Percentiles rank a stretch among this genome's conserved stretches.
These are phyloP conservation scores for Monosporascus sp. DNA, from an alignment of 2,329 filamentous ascomycete species.

Conservation along the genomic window DNA sequence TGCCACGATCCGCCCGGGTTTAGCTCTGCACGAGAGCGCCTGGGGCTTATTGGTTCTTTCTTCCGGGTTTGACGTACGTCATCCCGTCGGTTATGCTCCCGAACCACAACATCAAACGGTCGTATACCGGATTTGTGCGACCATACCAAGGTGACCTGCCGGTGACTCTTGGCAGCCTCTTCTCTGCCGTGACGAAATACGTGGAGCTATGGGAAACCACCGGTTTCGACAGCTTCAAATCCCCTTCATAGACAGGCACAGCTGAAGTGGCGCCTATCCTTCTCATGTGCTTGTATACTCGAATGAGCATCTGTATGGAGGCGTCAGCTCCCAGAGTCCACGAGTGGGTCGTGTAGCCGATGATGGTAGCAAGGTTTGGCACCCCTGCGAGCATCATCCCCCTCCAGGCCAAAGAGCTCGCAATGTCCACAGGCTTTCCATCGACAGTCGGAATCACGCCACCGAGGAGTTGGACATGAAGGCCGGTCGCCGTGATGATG, in stretches of 20 bases:
- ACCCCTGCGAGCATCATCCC: slow-evolving; percentile 14
- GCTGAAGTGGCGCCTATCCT: not conserved
- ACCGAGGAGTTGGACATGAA: slow-evolving; percentile 51
- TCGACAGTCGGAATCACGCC: slow-evolving; percentile 46
- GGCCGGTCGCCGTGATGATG: slow-evolving; percentile 54
- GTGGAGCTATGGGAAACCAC: not conserved
- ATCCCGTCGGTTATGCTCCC: slow-evolving; percentile 17
- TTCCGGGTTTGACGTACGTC: slow-evolving; percentile 12
- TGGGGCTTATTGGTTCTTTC: slow-evolving; percentile 9
- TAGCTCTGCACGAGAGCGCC: not conserved
- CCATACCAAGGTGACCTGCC: slow-evolving; percentile 18
- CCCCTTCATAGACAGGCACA: not conserved
- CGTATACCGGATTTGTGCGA: slow-evolving; percentile 14
- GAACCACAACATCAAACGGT: slow-evolving; percentile 17
- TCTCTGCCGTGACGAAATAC: slow-evolving; percentile 13
- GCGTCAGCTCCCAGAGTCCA: not conserved
- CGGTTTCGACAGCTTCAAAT: not conserved
- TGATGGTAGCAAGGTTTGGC: not conserved
- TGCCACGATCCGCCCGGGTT: too few relatives aligned
- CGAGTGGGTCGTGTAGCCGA: not conserved
- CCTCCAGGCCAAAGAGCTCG: slow-evolving; percentile 45
- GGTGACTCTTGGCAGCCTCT: slow-evolving; percentile 15
- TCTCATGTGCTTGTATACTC: not conserved
- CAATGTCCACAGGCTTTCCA: slow-evolving; percentile 34
- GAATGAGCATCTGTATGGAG: not conserved